phyloP scores from a whole-genome alignment of 2,329 filamentous ascomycete species.

The Microcyclospora tardicrescens region DNA sequence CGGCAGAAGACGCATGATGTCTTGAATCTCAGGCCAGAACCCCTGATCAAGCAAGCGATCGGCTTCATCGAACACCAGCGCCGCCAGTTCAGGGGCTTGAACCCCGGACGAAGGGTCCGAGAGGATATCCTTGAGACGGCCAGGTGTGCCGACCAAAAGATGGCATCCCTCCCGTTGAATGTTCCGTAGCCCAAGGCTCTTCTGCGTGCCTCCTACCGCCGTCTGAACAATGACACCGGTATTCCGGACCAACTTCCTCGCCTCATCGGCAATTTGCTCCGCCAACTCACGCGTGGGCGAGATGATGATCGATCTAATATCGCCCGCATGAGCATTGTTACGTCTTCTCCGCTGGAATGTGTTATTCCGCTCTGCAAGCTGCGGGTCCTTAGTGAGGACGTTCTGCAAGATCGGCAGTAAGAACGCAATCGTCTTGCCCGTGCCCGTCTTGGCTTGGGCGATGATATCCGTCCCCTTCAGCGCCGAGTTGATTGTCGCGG shows the following conservation, averaged over 20 bases:
- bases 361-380: constrained; percentile 37
- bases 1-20: constrained; percentile 45
- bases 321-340: constrained; percentile 34
- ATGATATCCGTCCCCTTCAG: constrained; percentile 70
- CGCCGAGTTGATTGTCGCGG: constrained; percentile 66
- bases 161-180: constrained; percentile 71
- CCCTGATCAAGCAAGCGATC: constrained; percentile 52
- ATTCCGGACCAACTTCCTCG: constrained; percentile 48
- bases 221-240: constrained; percentile 59
- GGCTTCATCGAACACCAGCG: constrained; percentile 53
- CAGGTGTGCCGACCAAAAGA: constrained; percentile 80
- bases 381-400: constrained; percentile 52
- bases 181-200: constrained; percentile 50
- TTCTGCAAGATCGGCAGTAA: constrained; percentile 73
- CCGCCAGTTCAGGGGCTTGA: constrained; percentile 46
- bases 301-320: constrained; percentile 48
- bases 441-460: constrained; percentile 92
- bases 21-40: constrained; percentile 36
- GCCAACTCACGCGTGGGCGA: constrained; percentile 52
- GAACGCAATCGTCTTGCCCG: constrained; percentile 92
- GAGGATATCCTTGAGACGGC: constrained; percentile 71
- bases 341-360: constrained; percentile 32
- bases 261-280: constrained; percentile 58
- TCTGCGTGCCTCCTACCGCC: constrained; percentile 87
- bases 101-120: constrained; percentile 51